Conservation (phyloP, 2,329 filamentous ascomycete genomes). For the Cercospora zeae-maydis region DNA sequence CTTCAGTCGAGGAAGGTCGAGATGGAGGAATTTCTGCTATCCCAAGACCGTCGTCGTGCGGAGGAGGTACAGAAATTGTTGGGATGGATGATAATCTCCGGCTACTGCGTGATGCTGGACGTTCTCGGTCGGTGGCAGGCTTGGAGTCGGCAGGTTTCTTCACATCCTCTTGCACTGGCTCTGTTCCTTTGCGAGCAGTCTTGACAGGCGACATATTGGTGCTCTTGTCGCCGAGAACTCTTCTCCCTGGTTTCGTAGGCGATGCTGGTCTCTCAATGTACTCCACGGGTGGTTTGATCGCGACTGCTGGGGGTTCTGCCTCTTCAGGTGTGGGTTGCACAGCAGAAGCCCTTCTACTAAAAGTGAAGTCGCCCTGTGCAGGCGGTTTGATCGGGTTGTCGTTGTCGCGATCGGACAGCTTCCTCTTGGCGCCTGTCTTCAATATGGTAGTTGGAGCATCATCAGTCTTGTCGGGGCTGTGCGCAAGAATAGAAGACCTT, state of each 20-base stretch:
- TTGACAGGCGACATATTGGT: constrained; percentile 39
- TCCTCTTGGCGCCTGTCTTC: constrained; percentile 54
- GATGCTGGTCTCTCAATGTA: constrained; percentile 7
- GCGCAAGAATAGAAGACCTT: constrained; percentile 45
- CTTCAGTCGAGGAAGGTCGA: constrained; percentile 8
- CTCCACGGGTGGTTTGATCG: constrained; percentile 23
- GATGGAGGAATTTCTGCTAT: constrained; percentile 27
- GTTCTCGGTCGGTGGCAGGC: constrained; percentile 13
- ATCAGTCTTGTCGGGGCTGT: constrained; percentile 39
- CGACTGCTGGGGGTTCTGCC: constrained; percentile 16
- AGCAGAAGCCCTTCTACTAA: constrained; percentile 41
- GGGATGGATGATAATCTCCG: constrained; percentile 27
- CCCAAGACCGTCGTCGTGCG: constrained; percentile 20
- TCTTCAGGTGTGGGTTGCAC: constrained; percentile 14
- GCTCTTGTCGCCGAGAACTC: constrained; percentile 43
- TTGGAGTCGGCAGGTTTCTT: constrained; percentile 21
- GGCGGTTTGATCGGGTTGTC: constrained; percentile 39
- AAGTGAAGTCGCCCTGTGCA: constrained; percentile 45
- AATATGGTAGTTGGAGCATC: constrained; percentile 34
- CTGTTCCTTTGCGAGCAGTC: constrained; percentile 18
- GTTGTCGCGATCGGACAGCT: constrained; percentile 53
- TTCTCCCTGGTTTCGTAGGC: constrained; percentile 26
- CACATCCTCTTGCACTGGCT: constrained; percentile 20
- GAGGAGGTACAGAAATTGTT: constrained; percentile 19
- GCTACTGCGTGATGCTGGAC: constrained; percentile 31